Evolutionary conservation across 2,329 filamentous ascomycete species (phyloP).

Genomic region (Apiospora phragmitis): DNA sequence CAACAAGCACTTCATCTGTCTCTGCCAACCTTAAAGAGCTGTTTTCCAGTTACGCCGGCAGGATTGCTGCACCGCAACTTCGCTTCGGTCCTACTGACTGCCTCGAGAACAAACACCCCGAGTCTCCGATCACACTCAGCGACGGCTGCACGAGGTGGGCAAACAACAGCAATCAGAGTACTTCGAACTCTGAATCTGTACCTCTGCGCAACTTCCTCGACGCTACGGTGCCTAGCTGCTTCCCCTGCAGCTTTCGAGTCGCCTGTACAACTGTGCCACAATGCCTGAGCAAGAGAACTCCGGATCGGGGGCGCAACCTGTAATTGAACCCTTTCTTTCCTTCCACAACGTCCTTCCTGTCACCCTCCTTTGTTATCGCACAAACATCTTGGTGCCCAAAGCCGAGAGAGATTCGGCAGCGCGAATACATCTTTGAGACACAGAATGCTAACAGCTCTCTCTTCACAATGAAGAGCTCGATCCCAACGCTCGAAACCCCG

Average conservation of each 20-base stretch:
- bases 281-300: slow-evolving; percentile 32
- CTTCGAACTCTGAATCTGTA: neutral
- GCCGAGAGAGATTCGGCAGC: neutral
- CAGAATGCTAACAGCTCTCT: slow-evolving; percentile 27
- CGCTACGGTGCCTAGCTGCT: slow-evolving; percentile 11
- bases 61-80: neutral
- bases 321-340: slow-evolving; percentile 21
- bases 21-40: neutral
- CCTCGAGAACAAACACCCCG: slow-evolving; percentile 1
- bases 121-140: neutral
- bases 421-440: neutral
- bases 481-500: slow-evolving; percentile 2
- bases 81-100: neutral
- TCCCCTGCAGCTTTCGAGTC: slow-evolving; percentile 21
- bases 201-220: neutral
- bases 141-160: neutral
- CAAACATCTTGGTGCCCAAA: neutral
- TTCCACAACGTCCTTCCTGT: slow-evolving; percentile 8
- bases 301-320: slow-evolving; percentile 26
- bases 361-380: slow-evolving; percentile 10
- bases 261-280: slow-evolving; percentile 14
- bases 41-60: neutral
- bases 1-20: neutral
- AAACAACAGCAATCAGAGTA: neutral
- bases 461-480: slow-evolving; percentile 36